Evolutionary conservation across 768 basidiomycete genomes (phyloP).

Genomic region (Rickenella mellea): DNA sequence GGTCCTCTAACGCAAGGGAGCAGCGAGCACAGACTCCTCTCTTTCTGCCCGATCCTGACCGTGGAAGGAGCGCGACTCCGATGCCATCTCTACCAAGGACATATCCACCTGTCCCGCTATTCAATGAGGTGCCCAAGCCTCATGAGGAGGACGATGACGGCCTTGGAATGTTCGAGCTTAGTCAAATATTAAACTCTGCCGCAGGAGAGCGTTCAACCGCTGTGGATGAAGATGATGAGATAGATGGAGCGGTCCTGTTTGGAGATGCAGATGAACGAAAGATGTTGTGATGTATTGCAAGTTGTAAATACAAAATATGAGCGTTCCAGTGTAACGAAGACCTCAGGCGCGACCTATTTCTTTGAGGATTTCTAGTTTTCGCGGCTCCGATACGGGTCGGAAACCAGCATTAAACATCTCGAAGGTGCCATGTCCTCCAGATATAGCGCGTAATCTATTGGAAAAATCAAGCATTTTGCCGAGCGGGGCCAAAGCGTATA

Average conservation of each 20-base stretch:
- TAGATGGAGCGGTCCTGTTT: constrained; percentile 64
- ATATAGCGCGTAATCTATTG: constrained; percentile 65
- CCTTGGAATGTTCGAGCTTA: constrained; percentile 64
- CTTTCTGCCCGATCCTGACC: constrained; percentile 60
- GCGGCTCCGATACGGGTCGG: constrained; percentile 47
- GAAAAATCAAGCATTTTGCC: constrained; percentile 78
- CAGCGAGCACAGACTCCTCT: constrained; percentile 51
- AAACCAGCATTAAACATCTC: constrained; percentile 79
- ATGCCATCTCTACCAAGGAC: constrained; percentile 16
- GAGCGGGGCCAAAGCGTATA: constrained; percentile 68
- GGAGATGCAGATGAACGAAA: constrained; percentile 75
- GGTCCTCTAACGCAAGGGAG: constrained; percentile 7
- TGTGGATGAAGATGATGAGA: constrained; percentile 67
- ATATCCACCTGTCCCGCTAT: constrained; percentile 33
- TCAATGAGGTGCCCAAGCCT: constrained; percentile 23
- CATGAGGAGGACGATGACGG: constrained; percentile 25
- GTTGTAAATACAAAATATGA: no score
- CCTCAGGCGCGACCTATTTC: constrained; percentile 68
- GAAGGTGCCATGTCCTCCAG: constrained; percentile 75
- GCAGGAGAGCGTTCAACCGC: constrained; percentile 48
- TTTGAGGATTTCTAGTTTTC: constrained; percentile 62
- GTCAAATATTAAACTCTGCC: constrained; percentile 54
- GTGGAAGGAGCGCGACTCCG: constrained; percentile 30
- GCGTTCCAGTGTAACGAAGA: constrained; percentile 12
- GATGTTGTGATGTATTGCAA: constrained; percentile 30